Conservation (phyloP, 441 rosid genomes). For the Arabidopsis hybrid region DNA sequence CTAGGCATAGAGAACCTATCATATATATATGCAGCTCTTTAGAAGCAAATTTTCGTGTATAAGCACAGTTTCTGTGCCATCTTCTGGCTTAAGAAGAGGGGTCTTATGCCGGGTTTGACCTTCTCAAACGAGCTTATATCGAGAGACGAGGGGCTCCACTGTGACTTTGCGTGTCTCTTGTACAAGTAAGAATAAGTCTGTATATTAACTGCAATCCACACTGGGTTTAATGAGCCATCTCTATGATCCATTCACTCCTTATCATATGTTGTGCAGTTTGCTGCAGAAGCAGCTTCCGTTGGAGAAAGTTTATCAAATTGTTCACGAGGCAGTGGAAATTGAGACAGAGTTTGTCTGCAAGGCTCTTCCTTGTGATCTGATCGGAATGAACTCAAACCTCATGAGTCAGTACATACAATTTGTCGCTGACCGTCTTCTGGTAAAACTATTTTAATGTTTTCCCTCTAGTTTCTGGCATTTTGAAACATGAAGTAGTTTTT, state of each 20-base stretch:
- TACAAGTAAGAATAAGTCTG: slow-evolving; percentile 55
- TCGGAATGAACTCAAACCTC: slow-evolving; percentile 84
- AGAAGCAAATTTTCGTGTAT: neutral
- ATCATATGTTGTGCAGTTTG: slow-evolving; percentile 56
- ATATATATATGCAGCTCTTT: neutral
- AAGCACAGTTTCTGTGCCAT: slow-evolving; percentile 85
- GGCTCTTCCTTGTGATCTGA: slow-evolving; percentile 85
- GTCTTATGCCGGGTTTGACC: slow-evolving; percentile 94
- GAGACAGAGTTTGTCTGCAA: slow-evolving; percentile 88
- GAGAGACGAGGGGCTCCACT: slow-evolving; percentile 93
- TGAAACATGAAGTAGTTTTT: neutral
- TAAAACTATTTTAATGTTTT: slow-evolving; percentile 24
- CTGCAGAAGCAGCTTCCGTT: slow-evolving; percentile 61
- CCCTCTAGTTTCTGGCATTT: neutral
- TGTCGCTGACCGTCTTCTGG: slow-evolving; percentile 90
- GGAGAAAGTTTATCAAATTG: slow-evolving; percentile 70
- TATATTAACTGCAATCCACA: neutral
- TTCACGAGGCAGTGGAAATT: slow-evolving; percentile 84
- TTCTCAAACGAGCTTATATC: slow-evolving; percentile 95
- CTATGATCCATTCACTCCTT: neutral
- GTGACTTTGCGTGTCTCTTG: slow-evolving; percentile 95
- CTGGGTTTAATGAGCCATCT: neutral
- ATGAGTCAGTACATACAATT: slow-evolving; percentile 94
- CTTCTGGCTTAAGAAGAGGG: slow-evolving; percentile 97
- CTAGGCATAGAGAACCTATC: neutral